Conservation (phyloP, 257 asterid genomes). For the Asclepias syriaca region DNA sequence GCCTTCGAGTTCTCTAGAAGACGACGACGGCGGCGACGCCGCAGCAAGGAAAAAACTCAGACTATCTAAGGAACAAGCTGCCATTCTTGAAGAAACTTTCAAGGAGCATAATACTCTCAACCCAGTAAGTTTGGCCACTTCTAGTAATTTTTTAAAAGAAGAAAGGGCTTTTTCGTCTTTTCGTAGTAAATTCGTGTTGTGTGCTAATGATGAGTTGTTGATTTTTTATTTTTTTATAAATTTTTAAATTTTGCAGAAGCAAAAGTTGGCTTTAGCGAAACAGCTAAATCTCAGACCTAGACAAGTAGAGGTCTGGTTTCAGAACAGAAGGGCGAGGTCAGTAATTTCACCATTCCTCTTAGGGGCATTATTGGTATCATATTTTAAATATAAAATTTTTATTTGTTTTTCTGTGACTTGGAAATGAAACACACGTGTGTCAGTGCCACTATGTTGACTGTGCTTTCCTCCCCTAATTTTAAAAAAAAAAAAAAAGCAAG, state of each 20-base stretch:
- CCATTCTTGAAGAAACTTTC: conserved; percentile 83
- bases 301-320: conserved; percentile 99
- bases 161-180: conserved; percentile 19
- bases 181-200: not conserved
- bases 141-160: not conserved
- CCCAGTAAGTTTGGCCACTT: conserved; percentile 52
- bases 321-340: conserved; percentile 97
- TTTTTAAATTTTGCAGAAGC: conserved; percentile 48
- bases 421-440: not conserved
- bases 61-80: conserved; percentile 88
- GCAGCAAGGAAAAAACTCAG: conserved; percentile 89
- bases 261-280: conserved; percentile 77
- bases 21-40: conserved; percentile 74
- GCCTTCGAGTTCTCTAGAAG: conserved; percentile 66
- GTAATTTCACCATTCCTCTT: conserved; percentile 14
- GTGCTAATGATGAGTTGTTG: conserved; percentile 8
- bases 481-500: not conserved
- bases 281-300: conserved; percentile 82
- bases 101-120: conserved; percentile 83
- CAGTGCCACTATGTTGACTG: not conserved
- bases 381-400: not conserved
- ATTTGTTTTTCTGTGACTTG: not conserved
- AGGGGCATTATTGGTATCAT: conserved; percentile 34
- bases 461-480: too few relatives aligned
- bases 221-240: not conserved